phyloP scores from a whole-genome alignment of 2,329 filamentous ascomycete genomes.

The Talaromyces verruculosus region DNA sequence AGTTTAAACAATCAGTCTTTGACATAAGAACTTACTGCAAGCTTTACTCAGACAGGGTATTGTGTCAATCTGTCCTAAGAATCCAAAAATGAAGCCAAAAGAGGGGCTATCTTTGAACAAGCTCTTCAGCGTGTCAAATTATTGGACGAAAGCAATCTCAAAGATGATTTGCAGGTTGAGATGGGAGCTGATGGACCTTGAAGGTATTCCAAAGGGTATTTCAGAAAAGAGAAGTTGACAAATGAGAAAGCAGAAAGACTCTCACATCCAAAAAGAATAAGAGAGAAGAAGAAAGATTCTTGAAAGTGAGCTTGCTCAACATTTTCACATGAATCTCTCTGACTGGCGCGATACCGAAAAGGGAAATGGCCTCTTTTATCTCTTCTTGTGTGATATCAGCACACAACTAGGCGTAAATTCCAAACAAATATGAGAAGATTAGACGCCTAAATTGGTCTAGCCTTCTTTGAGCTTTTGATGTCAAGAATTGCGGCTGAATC shows the following conservation, averaged over 20 bases:
- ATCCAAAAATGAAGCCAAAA: background rate
- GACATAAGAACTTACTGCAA: background rate
- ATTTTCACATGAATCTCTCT: background rate
- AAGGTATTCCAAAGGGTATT: background rate
- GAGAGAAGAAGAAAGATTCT: background rate
- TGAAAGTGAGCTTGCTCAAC: background rate
- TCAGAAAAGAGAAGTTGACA: background rate
- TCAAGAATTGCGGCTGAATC: background rate
- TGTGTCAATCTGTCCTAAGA: background rate
- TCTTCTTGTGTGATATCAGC: background rate
- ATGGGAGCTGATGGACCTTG: background rate
- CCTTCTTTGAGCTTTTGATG: background rate
- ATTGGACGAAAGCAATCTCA: background rate
- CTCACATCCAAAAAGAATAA: background rate
- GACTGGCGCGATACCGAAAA: slow-evolving; percentile 14
- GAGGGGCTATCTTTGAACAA: background rate
- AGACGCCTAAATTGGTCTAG: too few relatives aligned
- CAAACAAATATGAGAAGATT: background rate
- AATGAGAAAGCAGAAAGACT: background rate
- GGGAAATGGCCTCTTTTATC: background rate
- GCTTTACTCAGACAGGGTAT: background rate
- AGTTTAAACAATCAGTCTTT: background rate
- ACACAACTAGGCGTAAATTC: background rate
- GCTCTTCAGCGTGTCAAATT: background rate
- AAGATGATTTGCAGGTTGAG: background rate